Base-by-base conservation (phyloP, 768 basidiomycete genomes). In the Mycena polygramma region DNA sequence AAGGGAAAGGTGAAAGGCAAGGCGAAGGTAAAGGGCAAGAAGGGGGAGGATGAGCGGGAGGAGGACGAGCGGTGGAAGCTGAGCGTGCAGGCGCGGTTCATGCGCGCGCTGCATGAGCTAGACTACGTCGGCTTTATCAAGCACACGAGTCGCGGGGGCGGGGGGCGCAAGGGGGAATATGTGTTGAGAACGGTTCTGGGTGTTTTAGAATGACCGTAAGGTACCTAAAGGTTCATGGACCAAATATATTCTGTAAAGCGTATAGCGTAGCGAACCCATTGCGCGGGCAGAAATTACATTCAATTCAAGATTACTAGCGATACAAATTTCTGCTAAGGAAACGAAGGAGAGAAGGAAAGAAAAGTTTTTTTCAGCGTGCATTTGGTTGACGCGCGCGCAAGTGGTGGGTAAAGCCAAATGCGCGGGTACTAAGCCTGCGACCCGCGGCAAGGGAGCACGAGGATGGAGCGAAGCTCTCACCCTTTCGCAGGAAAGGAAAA, bases 61-160 rank as follows among this genome's bases (percentile, higher is more conserved):
- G 74, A 80, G 39, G 79, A 77, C 14, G 90, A 88, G 71, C 81
- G 82, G 72, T 91, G 89, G 91, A 85, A 84, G 72, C 64, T 88
- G 65, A 87, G 92, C 69, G 85, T 90, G 19, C 94, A 95, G 75
- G 93, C 92, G 49, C 84, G 94, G 22, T 96, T 95, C 77, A 86
- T 94, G 60, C 88, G 92, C 20, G 89, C 93, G 14, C 75, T 95
- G 77, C 94, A 96, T 68, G 94, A 95, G 75, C 84, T 96, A 48
- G 94, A 95, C 75, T 91, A 89, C 74, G 79, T 95, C 43, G 94
- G 94, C 10, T 88, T 95, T 75, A 81, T 95, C 76, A 93, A 92
- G 76, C 93, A 93, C 70, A 94, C 92, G 0, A 55, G 72, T 24
- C 54, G 69, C 5, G 72, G 72, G 26, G 72, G 72, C 8, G 72